A percentile compares a stretch with the other conserved stretches of the same genome.
phyloP scores from a whole-genome alignment of 352 stramenopile species.

The Phytopythium cucurbitacearum region DNA sequence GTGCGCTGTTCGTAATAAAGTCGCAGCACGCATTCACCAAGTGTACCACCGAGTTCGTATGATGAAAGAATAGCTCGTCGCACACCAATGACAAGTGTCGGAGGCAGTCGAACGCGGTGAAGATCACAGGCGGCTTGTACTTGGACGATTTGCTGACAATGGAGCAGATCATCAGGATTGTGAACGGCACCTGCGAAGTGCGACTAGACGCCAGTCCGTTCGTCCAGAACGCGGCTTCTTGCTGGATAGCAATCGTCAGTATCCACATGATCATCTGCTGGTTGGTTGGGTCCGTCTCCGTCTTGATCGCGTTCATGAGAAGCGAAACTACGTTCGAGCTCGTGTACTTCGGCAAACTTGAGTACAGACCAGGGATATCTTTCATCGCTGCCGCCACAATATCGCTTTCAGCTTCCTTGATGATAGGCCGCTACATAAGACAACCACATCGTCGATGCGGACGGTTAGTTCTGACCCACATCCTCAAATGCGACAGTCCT shows the following conservation, averaged over 20 bases:
- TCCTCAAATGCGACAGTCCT: not conserved
- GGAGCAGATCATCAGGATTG: constrained; percentile 80
- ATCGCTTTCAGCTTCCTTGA: constrained; percentile 75
- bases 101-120: constrained; percentile 83
- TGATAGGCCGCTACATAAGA: constrained; percentile 44
- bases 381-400: constrained; percentile 63
- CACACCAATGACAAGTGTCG: constrained; percentile 77
- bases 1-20: constrained; percentile 78
- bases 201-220: constrained; percentile 72
- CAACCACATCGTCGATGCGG: not conserved
- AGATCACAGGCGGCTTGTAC: constrained; percentile 82
- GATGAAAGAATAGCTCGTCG: constrained; percentile 71
- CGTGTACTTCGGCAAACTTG: constrained; percentile 77
- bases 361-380: constrained; percentile 66
- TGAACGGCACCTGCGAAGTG: constrained; percentile 83
- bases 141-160: constrained; percentile 77
- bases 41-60: constrained; percentile 73
- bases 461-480: not conserved
- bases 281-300: constrained; percentile 78
- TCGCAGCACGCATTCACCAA: constrained; percentile 83
- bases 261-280: constrained; percentile 90
- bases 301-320: constrained; percentile 80
- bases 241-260: constrained; percentile 79
- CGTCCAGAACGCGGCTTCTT: constrained; percentile 84
- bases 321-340: constrained; percentile 84